Evolutionary conservation across 768 basidiomycete species (phyloP).

Genomic region (Suillus americanus): DNA sequence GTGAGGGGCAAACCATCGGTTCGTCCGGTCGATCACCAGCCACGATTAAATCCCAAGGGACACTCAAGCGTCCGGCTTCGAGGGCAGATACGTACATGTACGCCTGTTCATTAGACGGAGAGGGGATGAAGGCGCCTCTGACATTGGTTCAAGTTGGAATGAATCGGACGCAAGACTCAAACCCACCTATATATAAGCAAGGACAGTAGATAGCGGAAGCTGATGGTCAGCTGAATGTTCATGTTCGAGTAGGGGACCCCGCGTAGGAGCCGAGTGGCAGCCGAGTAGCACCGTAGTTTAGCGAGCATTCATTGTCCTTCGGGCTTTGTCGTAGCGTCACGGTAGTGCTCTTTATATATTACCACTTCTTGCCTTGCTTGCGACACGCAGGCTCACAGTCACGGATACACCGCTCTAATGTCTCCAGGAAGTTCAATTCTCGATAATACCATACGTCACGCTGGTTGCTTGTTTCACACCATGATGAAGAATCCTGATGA

Average conservation of each 20-base stretch:
- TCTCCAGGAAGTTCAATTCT: background rate
- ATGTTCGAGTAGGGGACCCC: no score
- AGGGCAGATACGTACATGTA: slow-evolving; percentile 57
- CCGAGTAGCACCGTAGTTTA: no score
- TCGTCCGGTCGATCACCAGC: slow-evolving; percentile 33
- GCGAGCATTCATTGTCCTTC: no score
- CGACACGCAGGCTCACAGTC: no score
- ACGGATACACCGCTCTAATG: no score
- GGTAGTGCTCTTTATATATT: no score
- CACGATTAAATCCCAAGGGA: slow-evolving; percentile 39
- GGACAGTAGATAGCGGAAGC: background rate
- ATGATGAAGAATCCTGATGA: background rate
- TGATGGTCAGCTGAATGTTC: background rate
- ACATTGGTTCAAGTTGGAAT: background rate
- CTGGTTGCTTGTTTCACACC: background rate
- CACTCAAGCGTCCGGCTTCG: slow-evolving; percentile 45
- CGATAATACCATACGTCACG: background rate
- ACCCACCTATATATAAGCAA: background rate
- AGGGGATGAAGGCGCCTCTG: slow-evolving; percentile 31
- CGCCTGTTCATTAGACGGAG: slow-evolving; percentile 41
- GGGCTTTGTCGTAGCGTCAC: no score
- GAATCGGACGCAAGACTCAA: no score
- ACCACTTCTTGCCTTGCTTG: no score
- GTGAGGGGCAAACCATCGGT: slow-evolving; percentile 38
- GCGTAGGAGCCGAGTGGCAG: no score